Evolutionary conservation across 495 filamentous ascomycete genomes (phyloP).

Genomic region (Aspergillus wentii): DNA sequence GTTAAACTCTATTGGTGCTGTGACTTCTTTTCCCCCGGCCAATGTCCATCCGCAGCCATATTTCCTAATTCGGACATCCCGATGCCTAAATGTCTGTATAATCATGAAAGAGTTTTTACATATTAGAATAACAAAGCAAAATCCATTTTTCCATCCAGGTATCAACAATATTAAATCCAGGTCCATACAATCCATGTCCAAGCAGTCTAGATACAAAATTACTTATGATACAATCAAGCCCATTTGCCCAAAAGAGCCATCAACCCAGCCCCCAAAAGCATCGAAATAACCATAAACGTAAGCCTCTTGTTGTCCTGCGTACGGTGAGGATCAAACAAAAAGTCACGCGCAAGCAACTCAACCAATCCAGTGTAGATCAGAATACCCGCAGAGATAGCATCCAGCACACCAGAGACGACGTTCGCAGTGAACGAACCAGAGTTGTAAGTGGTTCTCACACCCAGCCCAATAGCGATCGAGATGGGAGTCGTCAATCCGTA

Average conservation of each 20-base stretch:
- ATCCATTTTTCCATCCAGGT: too few species aligned
- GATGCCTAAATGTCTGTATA: too few species aligned
- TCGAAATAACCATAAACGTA: slow-evolving; percentile 22
- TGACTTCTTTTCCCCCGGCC: too few species aligned
- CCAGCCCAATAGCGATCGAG: slow-evolving; percentile 29
- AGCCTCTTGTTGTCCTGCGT: slow-evolving; percentile 21
- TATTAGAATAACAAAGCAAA: too few species aligned
- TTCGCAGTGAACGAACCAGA: slow-evolving; percentile 21
- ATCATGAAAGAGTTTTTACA: too few species aligned
- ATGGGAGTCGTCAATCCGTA: slow-evolving; percentile 32
- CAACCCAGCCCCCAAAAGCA: slow-evolving; percentile 21
- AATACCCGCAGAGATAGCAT: slow-evolving; percentile 28
- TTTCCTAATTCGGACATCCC: too few species aligned
- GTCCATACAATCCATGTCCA: too few species aligned
- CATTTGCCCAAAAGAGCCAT: slow-evolving; percentile 32
- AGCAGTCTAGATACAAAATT: not conserved
- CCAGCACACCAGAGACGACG: slow-evolving; percentile 26
- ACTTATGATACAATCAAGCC: slow-evolving; percentile 17
- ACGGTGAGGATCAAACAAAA: slow-evolving; percentile 30
- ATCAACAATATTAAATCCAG: too few species aligned
- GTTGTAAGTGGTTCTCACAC: slow-evolving; percentile 26
- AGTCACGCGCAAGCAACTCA: slow-evolving; percentile 29
- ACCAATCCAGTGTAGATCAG: slow-evolving; percentile 31
- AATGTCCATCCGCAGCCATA: too few species aligned
- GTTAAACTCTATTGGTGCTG: too few species aligned